These are phyloP conservation scores for Paraconiothyrium brasiliense DNA, from an alignment of 2,329 filamentous ascomycete genomes.

Conservation along the genomic window DNA sequence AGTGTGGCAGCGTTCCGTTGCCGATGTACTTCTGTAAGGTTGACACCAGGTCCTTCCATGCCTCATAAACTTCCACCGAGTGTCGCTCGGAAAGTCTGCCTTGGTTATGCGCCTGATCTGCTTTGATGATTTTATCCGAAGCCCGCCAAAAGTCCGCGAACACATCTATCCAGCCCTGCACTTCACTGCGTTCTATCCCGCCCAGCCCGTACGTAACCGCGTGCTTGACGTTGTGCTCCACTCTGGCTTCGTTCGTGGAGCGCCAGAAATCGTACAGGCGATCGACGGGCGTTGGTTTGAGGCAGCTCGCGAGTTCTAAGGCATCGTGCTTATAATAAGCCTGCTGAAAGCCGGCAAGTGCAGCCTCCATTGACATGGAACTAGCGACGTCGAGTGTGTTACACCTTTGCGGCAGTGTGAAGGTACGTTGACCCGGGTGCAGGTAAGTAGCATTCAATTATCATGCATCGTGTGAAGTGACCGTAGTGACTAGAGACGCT, in stretches of 20 bases:
- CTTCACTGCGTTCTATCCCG: slow-evolving; percentile 71
- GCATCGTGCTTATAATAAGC: slow-evolving; percentile 74
- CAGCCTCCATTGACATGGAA: slow-evolving; percentile 68
- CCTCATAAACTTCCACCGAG: slow-evolving; percentile 84
- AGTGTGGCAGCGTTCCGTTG: slow-evolving; percentile 78
- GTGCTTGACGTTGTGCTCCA: slow-evolving; percentile 76
- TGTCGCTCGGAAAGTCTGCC: slow-evolving; percentile 61
- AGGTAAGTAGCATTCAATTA: slow-evolving; percentile 8
- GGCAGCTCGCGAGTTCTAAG: slow-evolving; percentile 75
- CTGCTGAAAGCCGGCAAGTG: slow-evolving; percentile 77
- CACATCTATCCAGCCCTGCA: slow-evolving; percentile 85
- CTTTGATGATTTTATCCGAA: slow-evolving; percentile 74
- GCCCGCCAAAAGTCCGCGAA: slow-evolving; percentile 87
- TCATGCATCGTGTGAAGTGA: slow-evolving; percentile 7
- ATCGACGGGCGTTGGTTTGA: slow-evolving; percentile 75
- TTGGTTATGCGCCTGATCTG: slow-evolving; percentile 64
- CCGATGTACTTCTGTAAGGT: slow-evolving; percentile 83
- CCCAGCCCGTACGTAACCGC: slow-evolving; percentile 71
- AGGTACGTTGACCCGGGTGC: slow-evolving; percentile 24
- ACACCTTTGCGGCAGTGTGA: neutral
- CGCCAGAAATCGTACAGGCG: slow-evolving; percentile 76
- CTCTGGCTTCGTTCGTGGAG: slow-evolving; percentile 72
- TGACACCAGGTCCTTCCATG: slow-evolving; percentile 87
- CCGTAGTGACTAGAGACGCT: neutral
- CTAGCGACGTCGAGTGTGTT: neutral